Evolutionary conservation across 2,329 filamentous ascomycete species (phyloP), one percentile per base, ranked within the genome.

Genomic region (Verticillium nubilum): DNA sequence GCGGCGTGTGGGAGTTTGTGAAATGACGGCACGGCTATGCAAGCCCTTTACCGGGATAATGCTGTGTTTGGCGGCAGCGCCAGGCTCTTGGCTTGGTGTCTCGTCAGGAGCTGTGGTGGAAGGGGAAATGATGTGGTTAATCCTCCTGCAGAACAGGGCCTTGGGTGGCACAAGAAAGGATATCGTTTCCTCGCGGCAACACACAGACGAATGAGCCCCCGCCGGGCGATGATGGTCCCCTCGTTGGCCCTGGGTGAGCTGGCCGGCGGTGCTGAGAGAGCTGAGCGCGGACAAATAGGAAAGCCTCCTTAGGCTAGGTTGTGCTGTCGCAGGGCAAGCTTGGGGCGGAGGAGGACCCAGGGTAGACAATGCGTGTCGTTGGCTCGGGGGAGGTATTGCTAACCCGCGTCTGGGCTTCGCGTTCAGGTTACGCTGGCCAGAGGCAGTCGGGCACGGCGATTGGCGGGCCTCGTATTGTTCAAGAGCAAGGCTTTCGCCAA

Each of bases 381-480:
- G 42, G n/a, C 4, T n/a, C 5, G 42, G 42, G 57, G 53, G 42
- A 7, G n/a, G 19, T 25, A 13, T 23, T 47, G 5, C 42, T 23
- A 23, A 19, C 23, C 9, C 5, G 23, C n/a, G 42, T 10, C 42
- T 47, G 42, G 19, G 2, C 17, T 47, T 9, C 42, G 7, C 10
- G 3, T 47, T 23, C 19, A 47, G 19, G 19, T 23, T 25, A 19
- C 23, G 42, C 42, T 23, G 19, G 19, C 42, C 6, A 12, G 35
- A 37, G 19, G 47, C 61, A 55, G 29, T 56, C 52, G 52, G 56
- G 29, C 35, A 58, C 23, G 23, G 15, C 35, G 59, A 52, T 29
- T 58, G 35, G 56, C 33, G 33, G 35, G 57, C 54, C 69, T 74
- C 73, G 72, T 73, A 74, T 73, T 70, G 13, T 62, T 67, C 65